phyloP scores from a whole-genome alignment of 2,329 filamentous ascomycete species.

The Fusarium gaditjirri region DNA sequence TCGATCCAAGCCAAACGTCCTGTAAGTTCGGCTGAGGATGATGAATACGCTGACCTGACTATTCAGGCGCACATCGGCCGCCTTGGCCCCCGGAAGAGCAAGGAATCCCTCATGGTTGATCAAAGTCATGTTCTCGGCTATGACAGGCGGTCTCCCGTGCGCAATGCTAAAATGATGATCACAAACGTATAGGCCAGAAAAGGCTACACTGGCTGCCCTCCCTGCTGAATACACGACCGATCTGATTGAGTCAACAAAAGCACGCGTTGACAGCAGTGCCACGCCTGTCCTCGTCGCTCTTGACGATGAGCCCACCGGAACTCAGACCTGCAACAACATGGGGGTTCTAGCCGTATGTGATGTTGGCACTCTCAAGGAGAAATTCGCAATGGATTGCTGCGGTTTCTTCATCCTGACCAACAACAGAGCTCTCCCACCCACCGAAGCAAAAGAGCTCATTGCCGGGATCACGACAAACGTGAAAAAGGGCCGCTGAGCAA shows the following conservation, averaged over 20 bases:
- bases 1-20: not conserved
- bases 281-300: constrained; percentile 48
- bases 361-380: constrained; percentile 50
- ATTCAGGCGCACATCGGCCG: not conserved
- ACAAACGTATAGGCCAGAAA: not conserved
- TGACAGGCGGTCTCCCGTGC: not conserved
- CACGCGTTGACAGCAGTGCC: not conserved
- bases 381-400: not conserved
- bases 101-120: not conserved
- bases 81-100: not conserved
- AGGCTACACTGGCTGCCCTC: rapidly evolving
- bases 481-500: not conserved
- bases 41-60: not conserved
- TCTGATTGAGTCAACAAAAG: not conserved
- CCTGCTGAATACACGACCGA: not conserved
- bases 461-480: not conserved
- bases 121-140: not conserved
- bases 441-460: not conserved
- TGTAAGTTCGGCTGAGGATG: not conserved
- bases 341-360: constrained; percentile 66
- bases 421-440: not conserved
- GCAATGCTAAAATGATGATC: not conserved
- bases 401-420: not conserved
- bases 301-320: constrained; percentile 69
- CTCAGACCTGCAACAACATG: constrained; percentile 69